Percentiles rank a stretch among this genome's conserved stretches.
These are phyloP conservation scores for Halenospora varia DNA, from an alignment of 495 filamentous ascomycete species.

Conservation along the genomic window DNA sequence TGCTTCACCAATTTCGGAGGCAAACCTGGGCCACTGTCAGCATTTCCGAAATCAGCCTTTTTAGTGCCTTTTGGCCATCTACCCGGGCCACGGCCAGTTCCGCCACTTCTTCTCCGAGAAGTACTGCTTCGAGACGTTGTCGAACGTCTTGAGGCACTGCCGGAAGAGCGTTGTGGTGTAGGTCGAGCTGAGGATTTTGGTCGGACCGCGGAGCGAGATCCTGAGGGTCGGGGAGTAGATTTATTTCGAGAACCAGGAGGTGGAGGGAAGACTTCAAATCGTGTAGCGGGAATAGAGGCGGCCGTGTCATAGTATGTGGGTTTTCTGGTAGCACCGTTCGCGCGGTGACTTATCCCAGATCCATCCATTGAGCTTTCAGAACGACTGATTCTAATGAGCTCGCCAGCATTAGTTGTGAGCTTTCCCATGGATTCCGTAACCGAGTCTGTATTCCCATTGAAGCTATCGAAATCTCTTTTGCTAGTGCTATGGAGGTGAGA, in stretches of 20 bases:
- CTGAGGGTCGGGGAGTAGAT: conserved; percentile 17
- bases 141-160: conserved; percentile 13
- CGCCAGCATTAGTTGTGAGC: conserved; percentile 13
- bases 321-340: conserved; percentile 32
- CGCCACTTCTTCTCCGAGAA: conserved; percentile 30
- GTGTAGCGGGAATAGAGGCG: conserved; percentile 62
- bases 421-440: conserved; percentile 20
- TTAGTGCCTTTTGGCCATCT: conserved; percentile 53
- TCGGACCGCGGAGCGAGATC: conserved; percentile 10
- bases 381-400: conserved; percentile 4
- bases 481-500: conserved; percentile 17
- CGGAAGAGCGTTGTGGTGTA: conserved; percentile 3
- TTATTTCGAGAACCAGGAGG: conserved; percentile 43
- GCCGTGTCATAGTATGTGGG: conserved; percentile 26
- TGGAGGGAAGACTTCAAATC: conserved; percentile 84
- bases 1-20: conserved; percentile 44
- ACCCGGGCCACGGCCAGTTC: conserved; percentile 47
- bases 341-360: conserved; percentile 10
- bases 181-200: conserved; percentile 11
- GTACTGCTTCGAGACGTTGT: conserved; percentile 11
- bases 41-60: conserved; percentile 53
- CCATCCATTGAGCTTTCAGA: conserved; percentile 8
- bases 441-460: conserved; percentile 15
- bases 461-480: conserved; percentile 24
- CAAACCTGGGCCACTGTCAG: conserved; percentile 49